Evolutionary conservation across 1,139 yeast genomes (phyloP).

Genomic region (Maudiozyma humilis): DNA sequence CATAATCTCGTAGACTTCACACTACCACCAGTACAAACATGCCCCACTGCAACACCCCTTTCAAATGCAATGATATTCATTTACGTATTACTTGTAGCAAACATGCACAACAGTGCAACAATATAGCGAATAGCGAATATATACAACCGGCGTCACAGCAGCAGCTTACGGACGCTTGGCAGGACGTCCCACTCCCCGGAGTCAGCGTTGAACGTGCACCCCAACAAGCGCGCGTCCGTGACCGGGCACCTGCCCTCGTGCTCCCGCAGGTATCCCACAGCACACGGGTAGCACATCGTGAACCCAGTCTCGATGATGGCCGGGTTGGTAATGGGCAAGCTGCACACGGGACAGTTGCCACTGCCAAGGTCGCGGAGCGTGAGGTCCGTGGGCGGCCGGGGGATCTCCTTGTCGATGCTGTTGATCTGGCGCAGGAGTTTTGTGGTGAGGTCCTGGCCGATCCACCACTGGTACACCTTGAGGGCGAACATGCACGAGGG

Average conservation of each 20-base stretch:
- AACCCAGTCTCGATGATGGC: slow-evolving; percentile 87
- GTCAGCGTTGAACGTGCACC: slow-evolving; percentile 57
- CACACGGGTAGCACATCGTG: slow-evolving; percentile 85
- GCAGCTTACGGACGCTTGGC: slow-evolving; percentile 59
- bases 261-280: slow-evolving; percentile 48
- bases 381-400: slow-evolving; percentile 33
- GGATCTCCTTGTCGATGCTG: slow-evolving; percentile 43
- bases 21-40: too few relatives aligned
- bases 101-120: background rate
- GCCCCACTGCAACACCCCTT: too few relatives aligned
- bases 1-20: too few relatives aligned
- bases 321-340: slow-evolving; percentile 58
- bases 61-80: background rate
- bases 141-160: slow-evolving; percentile 37
- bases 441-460: slow-evolving; percentile 63
- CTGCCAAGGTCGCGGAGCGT: slow-evolving; percentile 6
- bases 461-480: slow-evolving; percentile 95
- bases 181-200: slow-evolving; percentile 61
- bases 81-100: background rate
- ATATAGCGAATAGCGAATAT: slow-evolving; percentile 1
- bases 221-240: slow-evolving; percentile 63
- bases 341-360: slow-evolving; percentile 63
- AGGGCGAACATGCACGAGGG: slow-evolving; percentile 80
- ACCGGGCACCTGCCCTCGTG: slow-evolving; percentile 81
- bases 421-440: slow-evolving; percentile 50